Evolutionary conservation across 176 grass and related monocot species (phyloP), one percentile per base, ranked within the genome.

Genomic region (Chrysopogon serrulatus): DNA sequence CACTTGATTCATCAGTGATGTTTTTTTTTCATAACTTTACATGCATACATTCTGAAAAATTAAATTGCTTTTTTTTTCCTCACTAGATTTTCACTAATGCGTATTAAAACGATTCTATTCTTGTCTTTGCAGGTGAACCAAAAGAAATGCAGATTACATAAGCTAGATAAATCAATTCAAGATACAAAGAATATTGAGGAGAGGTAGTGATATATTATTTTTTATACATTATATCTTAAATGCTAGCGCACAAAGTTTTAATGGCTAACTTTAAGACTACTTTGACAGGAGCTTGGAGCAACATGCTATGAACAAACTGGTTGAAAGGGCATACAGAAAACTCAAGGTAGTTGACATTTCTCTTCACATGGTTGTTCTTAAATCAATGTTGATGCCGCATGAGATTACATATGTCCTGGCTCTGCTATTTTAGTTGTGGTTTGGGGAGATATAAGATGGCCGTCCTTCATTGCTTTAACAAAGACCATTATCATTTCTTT

Each of bases 251-350:
- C 48, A 26, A 44, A 47, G 30, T 75, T 83, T 86, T 30, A 53
- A 73, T 80, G 71, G 9, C 68, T 90, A 44, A 80, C 88, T 87
- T 63, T 36, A 82, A 42, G 7, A 72, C 56, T 59, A 14, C 76
- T 31, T n/a, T 87, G 62, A 31, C 88, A 97, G 94, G 90, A 85
- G 87, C 65, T 81, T 94, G 37, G 92, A 92, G 83, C 90, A 85
- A 76, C 79, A 88, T 89, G 90, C 94, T 31, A 77, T 97, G 79
- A 90, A 97, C 76, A 97, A 94, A 81, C 73, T 97, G 62, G 83
- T 94, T 82, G 94, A 97, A 78, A 78, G 79, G 41, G 90, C 90
- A 43, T 90, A 90, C 86, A 90, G 73, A 80, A 97, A 85, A 60
- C 86, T 94, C 69, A 84, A 81, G 94, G 94, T 94, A 92, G 44